Conservation (phyloP, 2,329 filamentous ascomycete genomes). For the Pseudogymnoascus sp. region DNA sequence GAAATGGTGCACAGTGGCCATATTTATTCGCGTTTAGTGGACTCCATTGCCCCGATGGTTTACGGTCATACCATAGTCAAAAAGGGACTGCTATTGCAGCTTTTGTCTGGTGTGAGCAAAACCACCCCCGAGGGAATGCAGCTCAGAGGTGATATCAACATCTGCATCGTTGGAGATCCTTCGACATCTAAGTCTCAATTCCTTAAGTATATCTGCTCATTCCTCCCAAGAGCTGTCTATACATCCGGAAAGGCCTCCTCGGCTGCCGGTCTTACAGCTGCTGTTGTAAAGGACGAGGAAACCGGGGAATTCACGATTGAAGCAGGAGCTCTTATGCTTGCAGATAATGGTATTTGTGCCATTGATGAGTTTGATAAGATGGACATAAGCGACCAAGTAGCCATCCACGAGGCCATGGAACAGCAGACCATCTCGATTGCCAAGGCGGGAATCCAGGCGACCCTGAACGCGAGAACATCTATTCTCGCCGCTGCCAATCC, state of each 20-base stretch:
- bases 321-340: conserved; percentile 94
- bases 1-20: conserved; percentile 92
- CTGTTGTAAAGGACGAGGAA: conserved; percentile 96
- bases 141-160: conserved; percentile 94
- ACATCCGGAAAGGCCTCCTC: conserved; percentile 97
- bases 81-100: conserved; percentile 86
- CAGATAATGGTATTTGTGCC: conserved; percentile 92
- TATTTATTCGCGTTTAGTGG: conserved; percentile 87
- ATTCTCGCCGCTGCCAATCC: conserved; percentile 96
- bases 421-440: conserved; percentile 99
- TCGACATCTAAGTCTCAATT: conserved; percentile 98
- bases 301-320: conserved; percentile 99
- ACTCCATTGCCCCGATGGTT: conserved; percentile 92
- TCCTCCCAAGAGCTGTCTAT: conserved; percentile 94
- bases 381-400: conserved; percentile 94
- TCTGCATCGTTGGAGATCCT: conserved; percentile 95
- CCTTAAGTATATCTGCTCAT: conserved; percentile 93
- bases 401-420: conserved; percentile 99
- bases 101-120: conserved; percentile 95
- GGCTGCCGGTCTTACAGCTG: conserved; percentile 91
- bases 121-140: conserved; percentile 90
- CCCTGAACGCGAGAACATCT: conserved; percentile 87
- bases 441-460: conserved; percentile 96
- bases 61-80: conserved; percentile 98
- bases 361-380: conserved; percentile 99